Conservation (phyloP, 2,329 filamentous ascomycete species). For the Fusarium torreyae region DNA sequence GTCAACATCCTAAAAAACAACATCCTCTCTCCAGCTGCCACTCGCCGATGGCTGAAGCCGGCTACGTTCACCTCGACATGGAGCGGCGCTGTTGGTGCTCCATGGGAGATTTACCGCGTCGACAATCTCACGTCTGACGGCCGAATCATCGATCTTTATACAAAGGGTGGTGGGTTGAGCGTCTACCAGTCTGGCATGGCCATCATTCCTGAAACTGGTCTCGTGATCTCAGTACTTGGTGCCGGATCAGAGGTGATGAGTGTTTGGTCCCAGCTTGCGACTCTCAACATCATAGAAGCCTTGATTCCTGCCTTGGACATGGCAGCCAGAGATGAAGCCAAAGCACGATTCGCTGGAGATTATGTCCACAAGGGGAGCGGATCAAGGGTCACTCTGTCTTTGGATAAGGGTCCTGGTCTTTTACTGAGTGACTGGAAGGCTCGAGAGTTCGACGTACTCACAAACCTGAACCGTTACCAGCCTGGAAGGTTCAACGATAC, state of each 20-base stretch:
- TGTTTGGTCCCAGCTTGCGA: background rate
- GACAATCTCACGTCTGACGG: slow-evolving; percentile 15
- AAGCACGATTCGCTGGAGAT: background rate
- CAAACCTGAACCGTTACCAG: slow-evolving; percentile 16
- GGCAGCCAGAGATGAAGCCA: slow-evolving; percentile 10
- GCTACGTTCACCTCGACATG: slow-evolving; percentile 9
- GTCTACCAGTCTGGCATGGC: slow-evolving; percentile 2
- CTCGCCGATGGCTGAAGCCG: slow-evolving; percentile 8
- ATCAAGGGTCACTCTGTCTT: background rate
- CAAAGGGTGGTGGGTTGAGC: background rate
- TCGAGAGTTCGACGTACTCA: background rate
- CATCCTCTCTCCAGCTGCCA: background rate
- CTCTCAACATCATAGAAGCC: slow-evolving; percentile 1
- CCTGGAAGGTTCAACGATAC: slow-evolving; percentile 1
- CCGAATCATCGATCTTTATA: slow-evolving; percentile 5
- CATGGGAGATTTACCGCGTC: slow-evolving; percentile 21
- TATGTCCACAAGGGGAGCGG: background rate
- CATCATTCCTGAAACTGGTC: background rate
- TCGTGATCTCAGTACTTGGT: slow-evolving; percentile 7
- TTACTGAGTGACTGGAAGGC: slow-evolving; percentile 1
- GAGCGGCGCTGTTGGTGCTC: slow-evolving; percentile 2
- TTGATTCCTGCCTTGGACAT: slow-evolving; percentile 7
- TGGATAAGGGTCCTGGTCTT: slow-evolving; percentile 3
- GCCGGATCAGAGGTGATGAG: slow-evolving; percentile 5
- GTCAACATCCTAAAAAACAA: background rate